Conservation (phyloP, 129 eudicot genomes). For the Flaveria brownii region DNA sequence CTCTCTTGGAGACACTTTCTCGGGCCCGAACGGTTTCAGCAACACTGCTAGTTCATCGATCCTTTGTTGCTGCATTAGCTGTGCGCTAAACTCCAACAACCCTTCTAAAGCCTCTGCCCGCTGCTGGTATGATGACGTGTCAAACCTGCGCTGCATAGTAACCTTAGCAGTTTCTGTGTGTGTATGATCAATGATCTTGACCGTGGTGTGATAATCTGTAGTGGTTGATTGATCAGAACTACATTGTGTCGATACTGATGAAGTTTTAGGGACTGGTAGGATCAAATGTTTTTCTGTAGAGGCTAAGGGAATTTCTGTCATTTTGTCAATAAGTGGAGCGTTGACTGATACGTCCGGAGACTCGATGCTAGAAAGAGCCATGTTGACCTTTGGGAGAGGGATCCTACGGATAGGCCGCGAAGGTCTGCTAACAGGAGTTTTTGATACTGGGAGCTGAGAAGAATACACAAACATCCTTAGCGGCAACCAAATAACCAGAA, state of each 20-base stretch:
- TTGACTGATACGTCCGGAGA: conserved; percentile 91
- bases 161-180: conserved; percentile 14
- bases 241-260: conserved; percentile 73
- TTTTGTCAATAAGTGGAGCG: conserved; percentile 78
- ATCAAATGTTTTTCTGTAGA: conserved; percentile 55
- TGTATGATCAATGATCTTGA: conserved; percentile 49
- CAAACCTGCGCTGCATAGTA: conserved; percentile 51
- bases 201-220: conserved; percentile 64
- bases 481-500: neutral
- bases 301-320: conserved; percentile 70
- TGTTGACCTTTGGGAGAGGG: conserved; percentile 61
- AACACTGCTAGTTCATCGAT: conserved; percentile 77
- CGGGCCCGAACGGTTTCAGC: conserved; percentile 86
- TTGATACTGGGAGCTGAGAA: conserved; percentile 59
- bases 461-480: neutral
- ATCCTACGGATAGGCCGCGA: conserved; percentile 50
- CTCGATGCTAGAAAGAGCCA: conserved; percentile 40
- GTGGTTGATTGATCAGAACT: conserved; percentile 54
- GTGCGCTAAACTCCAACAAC: conserved; percentile 92
- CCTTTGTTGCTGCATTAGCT: conserved; percentile 78
- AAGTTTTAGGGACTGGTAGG: conserved; percentile 48
- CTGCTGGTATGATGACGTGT: conserved; percentile 83
- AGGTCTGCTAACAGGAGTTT: conserved; percentile 48
- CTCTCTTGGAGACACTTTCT: conserved; percentile 88
- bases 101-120: conserved; percentile 97